Evolutionary conservation across 176 grass and related monocot species (phyloP).

Genomic region (Bothriochloa decipiens): DNA sequence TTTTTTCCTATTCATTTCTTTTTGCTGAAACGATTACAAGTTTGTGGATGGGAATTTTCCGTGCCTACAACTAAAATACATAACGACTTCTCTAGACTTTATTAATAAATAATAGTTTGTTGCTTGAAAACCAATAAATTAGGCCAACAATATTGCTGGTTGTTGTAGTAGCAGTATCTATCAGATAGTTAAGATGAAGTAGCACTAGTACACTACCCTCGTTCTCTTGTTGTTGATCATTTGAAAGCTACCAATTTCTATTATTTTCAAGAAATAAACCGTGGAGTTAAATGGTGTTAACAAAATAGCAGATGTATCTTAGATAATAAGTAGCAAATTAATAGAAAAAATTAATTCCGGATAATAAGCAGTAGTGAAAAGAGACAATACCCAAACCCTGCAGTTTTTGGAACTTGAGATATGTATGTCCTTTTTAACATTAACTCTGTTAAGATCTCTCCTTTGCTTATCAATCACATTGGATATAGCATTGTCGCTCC

Average conservation of each 20-base stretch:
- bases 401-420: slow-evolving; percentile 25
- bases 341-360: neutral
- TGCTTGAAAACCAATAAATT: too few species aligned
- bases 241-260: too few species aligned
- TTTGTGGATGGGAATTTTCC: neutral
- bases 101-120: too few species aligned
- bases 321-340: slow-evolving; percentile 21
- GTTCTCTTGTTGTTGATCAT: too few species aligned
- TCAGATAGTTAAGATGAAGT: too few species aligned
- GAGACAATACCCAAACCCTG: slow-evolving; percentile 39
- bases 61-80: too few species aligned
- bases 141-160: too few species aligned
- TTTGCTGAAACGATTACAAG: neutral
- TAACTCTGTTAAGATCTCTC: slow-evolving; percentile 27
- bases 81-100: too few species aligned
- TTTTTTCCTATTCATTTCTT: neutral
- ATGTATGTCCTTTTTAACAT: slow-evolving; percentile 25
- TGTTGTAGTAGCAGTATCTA: too few species aligned
- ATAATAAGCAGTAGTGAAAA: slow-evolving; percentile 22
- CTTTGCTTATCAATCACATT: slow-evolving; percentile 29
- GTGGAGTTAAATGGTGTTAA: neutral
- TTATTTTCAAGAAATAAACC: too few species aligned
- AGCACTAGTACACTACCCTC: too few species aligned
- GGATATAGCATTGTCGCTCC: slow-evolving; percentile 44
- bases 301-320: neutral